These are phyloP conservation scores for Nepenthes gracilis DNA, from an alignment of 148 eudicot genomes.

Conservation along the genomic window DNA sequence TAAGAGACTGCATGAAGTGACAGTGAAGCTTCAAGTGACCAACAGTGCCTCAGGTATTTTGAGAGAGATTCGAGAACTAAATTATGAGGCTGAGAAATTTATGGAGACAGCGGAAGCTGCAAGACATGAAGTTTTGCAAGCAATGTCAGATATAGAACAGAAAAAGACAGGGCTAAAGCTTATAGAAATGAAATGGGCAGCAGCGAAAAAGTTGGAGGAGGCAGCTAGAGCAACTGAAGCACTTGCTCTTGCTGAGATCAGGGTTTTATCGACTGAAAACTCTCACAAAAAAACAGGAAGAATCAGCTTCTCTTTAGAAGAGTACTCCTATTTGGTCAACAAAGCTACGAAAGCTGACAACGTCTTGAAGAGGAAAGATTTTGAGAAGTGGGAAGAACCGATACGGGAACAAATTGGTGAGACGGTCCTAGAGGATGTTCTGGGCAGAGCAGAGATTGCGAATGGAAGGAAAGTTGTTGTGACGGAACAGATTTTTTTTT, in stretches of 20 bases:
- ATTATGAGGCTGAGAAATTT: conserved; percentile 66
- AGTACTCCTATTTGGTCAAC: conserved; percentile 40
- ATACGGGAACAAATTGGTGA: conserved; percentile 8
- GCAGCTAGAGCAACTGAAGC: conserved; percentile 87
- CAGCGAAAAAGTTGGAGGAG: conserved; percentile 85
- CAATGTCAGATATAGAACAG: conserved; percentile 70
- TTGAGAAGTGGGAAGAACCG: conserved; percentile 18
- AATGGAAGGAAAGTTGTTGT: conserved; percentile 12
- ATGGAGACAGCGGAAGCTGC: conserved; percentile 78
- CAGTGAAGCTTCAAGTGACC: conserved; percentile 2
- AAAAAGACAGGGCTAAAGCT: conserved; percentile 64
- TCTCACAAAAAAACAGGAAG: conserved; percentile 19
- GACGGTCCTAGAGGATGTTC: conserved; percentile 17
- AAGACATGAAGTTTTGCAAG: conserved; percentile 62
- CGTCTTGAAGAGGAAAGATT: conserved; percentile 23
- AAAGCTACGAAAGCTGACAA: conserved; percentile 45
- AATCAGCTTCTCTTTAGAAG: conserved; percentile 63
- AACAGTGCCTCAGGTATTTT: conserved; percentile 13
- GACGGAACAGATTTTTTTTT: too few species aligned
- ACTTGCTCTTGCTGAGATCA: conserved; percentile 63
- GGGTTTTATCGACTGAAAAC: conserved; percentile 14
- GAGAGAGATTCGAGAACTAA: conserved; percentile 35
- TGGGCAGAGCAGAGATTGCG: conserved; percentile 16
- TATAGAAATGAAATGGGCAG: conserved; percentile 78
- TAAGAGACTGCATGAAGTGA: not conserved